Evolutionary conservation across 2,329 filamentous ascomycete genomes (phyloP).

Genomic region (Zasmidium angulare): DNA sequence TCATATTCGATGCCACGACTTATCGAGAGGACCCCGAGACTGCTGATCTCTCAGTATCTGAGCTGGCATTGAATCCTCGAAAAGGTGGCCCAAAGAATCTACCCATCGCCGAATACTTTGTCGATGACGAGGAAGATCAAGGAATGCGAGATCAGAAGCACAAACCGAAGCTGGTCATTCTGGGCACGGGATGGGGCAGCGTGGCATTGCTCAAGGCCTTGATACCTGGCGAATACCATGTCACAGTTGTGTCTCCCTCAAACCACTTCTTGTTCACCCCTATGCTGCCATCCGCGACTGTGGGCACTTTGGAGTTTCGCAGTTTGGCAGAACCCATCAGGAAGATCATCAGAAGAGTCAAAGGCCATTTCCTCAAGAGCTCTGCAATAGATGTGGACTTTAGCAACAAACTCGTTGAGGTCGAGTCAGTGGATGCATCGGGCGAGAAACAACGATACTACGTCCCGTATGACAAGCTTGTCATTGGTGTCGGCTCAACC

Average conservation of each 20-base stretch:
- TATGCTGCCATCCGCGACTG: constrained; percentile 95
- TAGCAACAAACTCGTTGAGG: constrained; percentile 83
- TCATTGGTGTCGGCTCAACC: constrained; percentile 85
- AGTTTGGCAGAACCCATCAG: constrained; percentile 92
- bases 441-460: constrained; percentile 84
- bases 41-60: constrained; percentile 78
- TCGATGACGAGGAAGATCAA: constrained; percentile 83
- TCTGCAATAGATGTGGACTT: constrained; percentile 88
- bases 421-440: constrained; percentile 68
- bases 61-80: constrained; percentile 76
- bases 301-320: constrained; percentile 87
- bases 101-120: constrained; percentile 80
- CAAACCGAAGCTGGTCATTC: constrained; percentile 88
- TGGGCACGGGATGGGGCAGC: constrained; percentile 94
- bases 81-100: constrained; percentile 91
- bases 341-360: constrained; percentile 72
- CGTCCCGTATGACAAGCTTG: constrained; percentile 93
- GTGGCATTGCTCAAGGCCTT: constrained; percentile 88
- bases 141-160: constrained; percentile 70
- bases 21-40: constrained; percentile 71
- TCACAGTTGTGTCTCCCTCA: constrained; percentile 89
- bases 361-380: constrained; percentile 87
- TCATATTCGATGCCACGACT: constrained; percentile 88
- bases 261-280: constrained; percentile 99
- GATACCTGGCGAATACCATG: constrained; percentile 88